Evolutionary conservation across 108 stramenopile species (phyloP).

Genomic region (Cyclotella sp.): DNA sequence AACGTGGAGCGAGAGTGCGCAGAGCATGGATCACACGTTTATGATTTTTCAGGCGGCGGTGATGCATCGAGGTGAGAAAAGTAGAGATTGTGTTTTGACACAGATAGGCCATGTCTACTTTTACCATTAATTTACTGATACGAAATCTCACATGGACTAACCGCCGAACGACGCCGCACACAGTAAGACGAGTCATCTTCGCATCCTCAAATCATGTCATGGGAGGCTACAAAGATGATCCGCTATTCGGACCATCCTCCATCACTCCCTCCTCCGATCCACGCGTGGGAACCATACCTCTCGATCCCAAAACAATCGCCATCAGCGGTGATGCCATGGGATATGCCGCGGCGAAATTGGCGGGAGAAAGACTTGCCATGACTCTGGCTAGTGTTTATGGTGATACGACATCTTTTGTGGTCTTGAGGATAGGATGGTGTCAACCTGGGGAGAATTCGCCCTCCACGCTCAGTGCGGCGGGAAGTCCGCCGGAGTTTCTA

Average conservation of each 20-base stretch:
- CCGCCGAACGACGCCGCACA: neutral
- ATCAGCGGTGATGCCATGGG: slow-evolving; percentile 52
- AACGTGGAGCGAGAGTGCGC: slow-evolving; percentile 47
- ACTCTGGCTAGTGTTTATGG: slow-evolving; percentile 34
- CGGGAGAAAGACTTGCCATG: slow-evolving; percentile 52
- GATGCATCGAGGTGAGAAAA: slow-evolving; percentile 6
- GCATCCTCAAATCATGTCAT: slow-evolving; percentile 60
- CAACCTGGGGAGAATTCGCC: slow-evolving; percentile 55
- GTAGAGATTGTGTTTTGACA: neutral
- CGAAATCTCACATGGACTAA: neutral
- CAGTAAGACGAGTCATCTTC: slow-evolving; percentile 51
- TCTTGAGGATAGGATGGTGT: slow-evolving; percentile 53
- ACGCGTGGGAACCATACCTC: slow-evolving; percentile 38
- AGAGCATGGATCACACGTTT: slow-evolving; percentile 55
- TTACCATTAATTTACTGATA: neutral
- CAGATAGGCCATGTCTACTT: neutral
- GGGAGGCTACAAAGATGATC: slow-evolving; percentile 59
- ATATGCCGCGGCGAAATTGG: slow-evolving; percentile 59
- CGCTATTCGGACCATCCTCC: slow-evolving; percentile 34
- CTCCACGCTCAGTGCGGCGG: slow-evolving; percentile 38
- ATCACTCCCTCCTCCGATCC: slow-evolving; percentile 39
- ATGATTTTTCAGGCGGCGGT: slow-evolving; percentile 43
- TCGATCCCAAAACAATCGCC: slow-evolving; percentile 28
- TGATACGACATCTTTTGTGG: slow-evolving; percentile 39
- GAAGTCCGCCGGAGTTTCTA: slow-evolving; percentile 49